Base-by-base conservation (phyloP, 2,329 filamentous ascomycete genomes). In the Aspergillus flavus region DNA sequence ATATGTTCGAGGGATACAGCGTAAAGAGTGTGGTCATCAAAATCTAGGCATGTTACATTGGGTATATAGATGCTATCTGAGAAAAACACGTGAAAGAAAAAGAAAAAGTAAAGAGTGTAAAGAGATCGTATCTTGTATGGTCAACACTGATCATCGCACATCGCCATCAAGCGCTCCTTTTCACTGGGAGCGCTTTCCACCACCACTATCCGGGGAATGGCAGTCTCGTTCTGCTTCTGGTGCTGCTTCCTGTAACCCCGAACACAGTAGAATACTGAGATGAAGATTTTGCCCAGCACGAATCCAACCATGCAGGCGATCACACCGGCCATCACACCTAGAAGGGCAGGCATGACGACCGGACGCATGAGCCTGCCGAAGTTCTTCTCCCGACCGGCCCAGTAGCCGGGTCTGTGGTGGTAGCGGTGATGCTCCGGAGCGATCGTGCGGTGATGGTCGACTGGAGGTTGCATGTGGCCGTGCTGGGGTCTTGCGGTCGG, bases 231-330 rank as follows among this genome's bases (percentile, higher is more conserved):
- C 19, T 41, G 60, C 14, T 39, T 28, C 52, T 9, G 39, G 6
- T 45, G 7, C 12, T 41, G 61, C 11, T 39, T 36, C 52, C 61
- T 46, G 52, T 64, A 65, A 9, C 69, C 45, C 4, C 62, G 62
- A 6, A 57, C 12, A 57, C 52, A 61, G 57, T 54, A 52, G 65
- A 59, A 73, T 46, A 59, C 57, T 4, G 59, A 45, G 21, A 66
- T 60, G 11, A 62, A 34, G 2, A 72, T 23, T 45, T 65, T 65
- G 3, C 77, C 79, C 23, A 78, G 56, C 10, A 79, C 52, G 66
- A 79, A 80, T 21, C 79, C 79, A 1, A 79, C 54, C 32, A 78
- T 65, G 57, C 76, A 78, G 21, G 76, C 77, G 11, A 76, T 61
- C 26, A 80, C 61, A 28, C 78, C 78, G 5, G 76, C 75, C 2